Percentiles rank a stretch among this genome's conserved stretches.
phyloP scores from a whole-genome alignment of 2,329 filamentous ascomycete species.

The Penicillium sp. region DNA sequence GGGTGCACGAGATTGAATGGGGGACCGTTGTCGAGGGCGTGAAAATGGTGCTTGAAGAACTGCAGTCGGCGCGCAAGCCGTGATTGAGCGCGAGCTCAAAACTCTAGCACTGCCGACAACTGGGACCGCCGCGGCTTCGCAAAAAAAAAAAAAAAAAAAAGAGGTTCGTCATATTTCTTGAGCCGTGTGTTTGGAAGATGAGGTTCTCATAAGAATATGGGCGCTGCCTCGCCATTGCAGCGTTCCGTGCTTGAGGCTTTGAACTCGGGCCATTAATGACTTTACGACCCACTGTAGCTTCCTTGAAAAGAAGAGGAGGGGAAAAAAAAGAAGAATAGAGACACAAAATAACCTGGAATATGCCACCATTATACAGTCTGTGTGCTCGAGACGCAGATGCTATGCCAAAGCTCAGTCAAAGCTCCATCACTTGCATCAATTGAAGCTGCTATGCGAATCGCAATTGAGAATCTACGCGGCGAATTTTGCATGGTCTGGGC shows the following conservation, averaged over 20 bases:
- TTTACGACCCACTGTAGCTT: slow-evolving; percentile 17
- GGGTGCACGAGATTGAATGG: slow-evolving; percentile 73
- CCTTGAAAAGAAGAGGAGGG: slow-evolving; percentile 9
- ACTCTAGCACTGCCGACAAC: not conserved
- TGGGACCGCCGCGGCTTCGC: not conserved
- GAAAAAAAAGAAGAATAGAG: not conserved
- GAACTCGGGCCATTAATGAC: slow-evolving; percentile 15
- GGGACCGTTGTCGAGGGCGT: slow-evolving; percentile 70
- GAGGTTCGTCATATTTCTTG: too few species aligned
- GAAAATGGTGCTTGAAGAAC: slow-evolving; percentile 29
- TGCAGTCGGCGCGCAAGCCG: slow-evolving; percentile 20
- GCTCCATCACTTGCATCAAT: too few species aligned
- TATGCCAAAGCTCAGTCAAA: too few species aligned
- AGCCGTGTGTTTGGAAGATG: not conserved
- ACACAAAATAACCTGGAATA: too few species aligned
- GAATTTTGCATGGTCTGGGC: too few species aligned
- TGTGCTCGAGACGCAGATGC: too few species aligned
- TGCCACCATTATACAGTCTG: too few species aligned
- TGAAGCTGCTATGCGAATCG: too few species aligned
- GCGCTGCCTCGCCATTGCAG: not conserved
- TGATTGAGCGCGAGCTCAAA: not conserved
- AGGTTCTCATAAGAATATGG: not conserved
- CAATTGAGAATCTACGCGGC: too few species aligned
- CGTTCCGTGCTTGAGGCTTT: not conserved
- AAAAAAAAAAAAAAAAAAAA: not conserved